Base-by-base conservation (phyloP, 78 protist species). In the Acrasis kona region DNA sequence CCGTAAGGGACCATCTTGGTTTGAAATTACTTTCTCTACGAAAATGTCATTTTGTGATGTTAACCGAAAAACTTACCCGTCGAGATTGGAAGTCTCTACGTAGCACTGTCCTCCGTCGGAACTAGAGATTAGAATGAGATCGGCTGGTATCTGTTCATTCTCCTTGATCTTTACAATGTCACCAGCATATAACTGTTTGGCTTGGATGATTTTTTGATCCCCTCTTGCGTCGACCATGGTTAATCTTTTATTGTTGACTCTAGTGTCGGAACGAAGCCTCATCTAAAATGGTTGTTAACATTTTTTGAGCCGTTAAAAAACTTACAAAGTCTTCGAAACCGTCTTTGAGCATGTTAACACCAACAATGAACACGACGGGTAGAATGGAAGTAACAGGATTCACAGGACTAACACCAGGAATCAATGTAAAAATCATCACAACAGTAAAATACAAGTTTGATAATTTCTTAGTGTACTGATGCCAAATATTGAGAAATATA, bases 11-110 rank as follows among this genome's bases (percentile, higher is more conserved):
- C 68, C 31, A 4, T 57, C 79, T 79, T 6, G 10, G 5, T 65
- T 84, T 84, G 30, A 77, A 67, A 65, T 84, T 74, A 8, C 85
- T 84, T 35, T 80, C 86, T 50, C n/a, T n/a, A n/a, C n/a, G n/a
- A n/a, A n/a, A n/a, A n/a, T n/a, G n/a, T n/a, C n/a, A n/a, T n/a
- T n/a, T n/a, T n/a, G n/a, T n/a, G n/a, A n/a, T n/a, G n/a, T n/a
- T n/a, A n/a, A n/a, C n/a, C n/a, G n/a, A n/a, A n/a, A n/a, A n/a
- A n/a, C n/a, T n/a, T n/a, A n/a, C n/a, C 97, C 98, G 39, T 95
- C 98, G 64, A 95, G 74, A 35, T 87, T 83, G 38, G 87, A 61
- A 0, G 98, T 95, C 42, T 95, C 95, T 34, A 95, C 89, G 32
- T 72, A 37, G 31, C 91, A 90, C 42, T 89, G 84, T n/a, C 12